Evolutionary conservation across 1,139 yeast genomes (phyloP).

Genomic region (Meyerozyma guilliermondii): DNA sequence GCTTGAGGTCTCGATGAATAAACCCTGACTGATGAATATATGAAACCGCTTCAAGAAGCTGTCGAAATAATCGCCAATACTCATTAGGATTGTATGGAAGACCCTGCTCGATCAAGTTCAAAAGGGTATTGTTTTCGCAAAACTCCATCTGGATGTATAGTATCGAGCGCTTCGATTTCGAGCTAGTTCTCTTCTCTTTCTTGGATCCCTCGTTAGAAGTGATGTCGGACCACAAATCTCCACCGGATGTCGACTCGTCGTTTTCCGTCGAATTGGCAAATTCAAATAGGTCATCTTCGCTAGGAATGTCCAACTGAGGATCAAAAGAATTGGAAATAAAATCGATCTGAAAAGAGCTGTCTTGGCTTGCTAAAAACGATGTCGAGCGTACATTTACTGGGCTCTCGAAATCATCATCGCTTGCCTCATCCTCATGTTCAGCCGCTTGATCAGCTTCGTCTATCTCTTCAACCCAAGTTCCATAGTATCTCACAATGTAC

Average conservation of each 20-base stretch:
- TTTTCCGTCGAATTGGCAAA: constrained; percentile 45
- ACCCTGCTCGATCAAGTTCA: constrained; percentile 77
- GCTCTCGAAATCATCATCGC: neutral
- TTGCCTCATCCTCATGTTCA: constrained; percentile 15
- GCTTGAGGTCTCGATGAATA: constrained; percentile 92
- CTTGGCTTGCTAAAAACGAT: constrained; percentile 26
- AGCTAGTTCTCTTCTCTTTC: neutral
- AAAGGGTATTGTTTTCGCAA: constrained; percentile 88
- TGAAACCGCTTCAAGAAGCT: constrained; percentile 82
- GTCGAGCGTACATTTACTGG: constrained; percentile 19
- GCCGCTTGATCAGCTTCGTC: constrained; percentile 10
- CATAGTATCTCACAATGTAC: constrained; percentile 91
- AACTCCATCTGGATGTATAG: constrained; percentile 94
- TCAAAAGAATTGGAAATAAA: constrained; percentile 63
- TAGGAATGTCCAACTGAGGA: constrained; percentile 29
- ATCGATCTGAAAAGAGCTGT: constrained; percentile 47
- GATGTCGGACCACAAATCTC: constrained; percentile 12
- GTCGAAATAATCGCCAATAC: constrained; percentile 87
- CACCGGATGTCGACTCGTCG: constrained; percentile 15
- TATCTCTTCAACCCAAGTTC: constrained; percentile 92
- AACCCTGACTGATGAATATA: constrained; percentile 93
- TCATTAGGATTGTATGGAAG: constrained; percentile 69
- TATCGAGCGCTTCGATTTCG: constrained; percentile 33
- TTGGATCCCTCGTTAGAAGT: neutral
- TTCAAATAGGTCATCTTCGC: constrained; percentile 28